Percentiles rank a stretch among this genome's conserved stretches.
Evolutionary conservation across 495 filamentous ascomycete species (phyloP).

Genomic region (Penicillium cataractarum): DNA sequence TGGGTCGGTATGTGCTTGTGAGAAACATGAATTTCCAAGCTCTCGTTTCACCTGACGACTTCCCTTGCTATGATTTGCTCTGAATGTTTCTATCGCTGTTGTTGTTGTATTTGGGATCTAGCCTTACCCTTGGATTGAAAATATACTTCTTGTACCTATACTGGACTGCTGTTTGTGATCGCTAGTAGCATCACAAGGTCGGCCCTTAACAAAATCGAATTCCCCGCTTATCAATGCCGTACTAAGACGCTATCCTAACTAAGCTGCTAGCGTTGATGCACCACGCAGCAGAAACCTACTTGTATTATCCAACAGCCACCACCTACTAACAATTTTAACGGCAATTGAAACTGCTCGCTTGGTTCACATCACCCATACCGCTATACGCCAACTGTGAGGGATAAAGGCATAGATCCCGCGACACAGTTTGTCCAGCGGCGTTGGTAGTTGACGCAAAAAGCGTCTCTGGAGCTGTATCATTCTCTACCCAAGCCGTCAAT

Average conservation of each 20-base stretch:
- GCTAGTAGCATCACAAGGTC: not conserved
- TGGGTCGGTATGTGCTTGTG: slow-evolving; percentile 75
- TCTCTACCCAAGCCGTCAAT: too few species aligned
- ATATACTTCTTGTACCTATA: slow-evolving; percentile 5
- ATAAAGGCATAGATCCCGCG: too few species aligned
- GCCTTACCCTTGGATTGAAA: not conserved
- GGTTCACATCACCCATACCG: too few species aligned
- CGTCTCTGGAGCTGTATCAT: too few species aligned
- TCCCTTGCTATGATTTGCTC: not conserved
- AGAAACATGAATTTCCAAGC: slow-evolving; percentile 9
- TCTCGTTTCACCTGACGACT: not conserved
- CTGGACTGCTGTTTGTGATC: not conserved
- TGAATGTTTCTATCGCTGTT: not conserved
- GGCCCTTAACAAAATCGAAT: not conserved
- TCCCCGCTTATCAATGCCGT: not conserved
- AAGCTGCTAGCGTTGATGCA: not conserved
- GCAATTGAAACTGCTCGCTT: too few species aligned
- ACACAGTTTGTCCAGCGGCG: too few species aligned
- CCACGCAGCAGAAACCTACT: too few species aligned
- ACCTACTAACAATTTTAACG: too few species aligned
- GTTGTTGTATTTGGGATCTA: not conserved
- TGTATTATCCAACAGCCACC: too few species aligned
- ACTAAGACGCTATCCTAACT: not conserved
- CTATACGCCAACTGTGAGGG: too few species aligned
- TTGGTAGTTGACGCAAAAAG: too few species aligned